These are phyloP conservation scores for Magnaporthales sp. DNA, from an alignment of 2,329 filamentous ascomycete species.

Conservation along the genomic window DNA sequence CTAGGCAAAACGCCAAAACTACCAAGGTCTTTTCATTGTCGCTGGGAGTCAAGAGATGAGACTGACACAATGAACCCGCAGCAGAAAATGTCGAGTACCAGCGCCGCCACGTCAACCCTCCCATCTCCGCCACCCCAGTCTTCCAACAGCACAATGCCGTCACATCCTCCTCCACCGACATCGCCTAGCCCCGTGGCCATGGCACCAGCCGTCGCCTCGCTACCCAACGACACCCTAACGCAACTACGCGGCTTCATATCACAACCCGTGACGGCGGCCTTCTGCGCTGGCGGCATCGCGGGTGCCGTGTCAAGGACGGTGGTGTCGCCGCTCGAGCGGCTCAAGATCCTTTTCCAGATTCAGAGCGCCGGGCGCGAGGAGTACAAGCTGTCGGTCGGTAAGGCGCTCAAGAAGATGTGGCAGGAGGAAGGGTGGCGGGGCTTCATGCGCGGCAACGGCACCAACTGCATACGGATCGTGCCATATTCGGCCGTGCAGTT, in stretches of 20 bases:
- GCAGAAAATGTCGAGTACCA: slow-evolving; percentile 1
- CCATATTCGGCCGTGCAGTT: slow-evolving; percentile 98
- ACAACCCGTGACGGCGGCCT: slow-evolving; percentile 82
- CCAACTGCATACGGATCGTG: slow-evolving; percentile 96
- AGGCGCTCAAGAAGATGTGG: slow-evolving; percentile 92
- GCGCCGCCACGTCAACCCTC: background rate
- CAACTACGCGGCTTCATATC: slow-evolving; percentile 49
- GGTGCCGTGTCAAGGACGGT: slow-evolving; percentile 97
- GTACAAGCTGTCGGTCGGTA: slow-evolving; percentile 85
- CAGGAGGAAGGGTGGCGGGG: slow-evolving; percentile 93
- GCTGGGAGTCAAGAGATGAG: background rate
- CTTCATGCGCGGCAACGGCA: slow-evolving; percentile 96
- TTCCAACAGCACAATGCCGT: background rate
- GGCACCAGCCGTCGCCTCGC: slow-evolving; percentile 15
- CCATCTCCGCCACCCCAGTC: background rate
- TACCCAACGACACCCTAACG: slow-evolving; percentile 10
- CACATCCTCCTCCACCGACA: background rate
- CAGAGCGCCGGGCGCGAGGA: slow-evolving; percentile 85
- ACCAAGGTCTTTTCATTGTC: background rate
- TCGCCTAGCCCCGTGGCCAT: background rate
- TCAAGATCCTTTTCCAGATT: slow-evolving; percentile 97
- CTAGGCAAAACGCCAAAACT: background rate
- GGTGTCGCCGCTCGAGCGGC: slow-evolving; percentile 86
- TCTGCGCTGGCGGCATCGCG: slow-evolving; percentile 87
- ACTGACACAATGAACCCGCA: background rate